Evolutionary conservation across 805 yeast species (phyloP).

Genomic region (Torulaspora maleeae): DNA sequence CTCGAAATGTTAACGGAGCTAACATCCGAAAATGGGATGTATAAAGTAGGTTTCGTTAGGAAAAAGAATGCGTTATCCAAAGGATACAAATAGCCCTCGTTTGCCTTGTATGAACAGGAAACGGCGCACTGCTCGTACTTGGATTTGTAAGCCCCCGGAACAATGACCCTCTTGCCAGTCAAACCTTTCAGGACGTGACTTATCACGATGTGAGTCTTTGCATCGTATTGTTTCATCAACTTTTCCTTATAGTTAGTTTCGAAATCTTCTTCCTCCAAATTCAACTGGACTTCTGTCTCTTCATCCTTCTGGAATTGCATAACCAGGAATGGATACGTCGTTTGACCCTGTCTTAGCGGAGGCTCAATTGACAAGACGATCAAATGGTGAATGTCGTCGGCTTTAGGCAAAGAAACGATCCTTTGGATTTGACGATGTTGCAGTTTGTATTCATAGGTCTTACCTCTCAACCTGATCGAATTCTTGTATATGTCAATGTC

Average conservation of each 20-base stretch:
- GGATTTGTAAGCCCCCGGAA: constrained; percentile 78
- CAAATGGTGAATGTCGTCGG: constrained; percentile 87
- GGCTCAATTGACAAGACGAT: constrained; percentile 91
- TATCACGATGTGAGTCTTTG: constrained; percentile 80
- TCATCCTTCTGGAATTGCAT: constrained; percentile 87
- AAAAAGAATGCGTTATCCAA: constrained; percentile 86
- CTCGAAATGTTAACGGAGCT: constrained; percentile 77
- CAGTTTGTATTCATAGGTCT: constrained; percentile 94
- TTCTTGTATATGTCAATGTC: constrained; percentile 90
- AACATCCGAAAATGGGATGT: constrained; percentile 82
- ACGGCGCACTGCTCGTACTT: constrained; percentile 79
- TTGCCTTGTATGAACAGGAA: constrained; percentile 87
- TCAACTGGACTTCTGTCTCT: constrained; percentile 84
- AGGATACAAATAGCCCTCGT: constrained; percentile 91
- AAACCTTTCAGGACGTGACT: constrained; percentile 86
- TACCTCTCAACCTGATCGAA: constrained; percentile 88
- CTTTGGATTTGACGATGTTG: constrained; percentile 87
- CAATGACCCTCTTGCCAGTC: constrained; percentile 77
- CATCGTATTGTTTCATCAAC: constrained; percentile 69
- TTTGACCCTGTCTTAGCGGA: constrained; percentile 96
- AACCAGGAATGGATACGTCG: constrained; percentile 88
- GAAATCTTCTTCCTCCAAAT: constrained; percentile 77
- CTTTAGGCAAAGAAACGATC: constrained; percentile 86
- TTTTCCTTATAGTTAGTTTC: constrained; percentile 69
- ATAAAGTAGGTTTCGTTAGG: constrained; percentile 89